Percentiles rank a stretch among this genome's conserved stretches.
Conservation (phyloP, 371 early-diverging fungal genomes). For the Agmasoma carcini region DNA sequence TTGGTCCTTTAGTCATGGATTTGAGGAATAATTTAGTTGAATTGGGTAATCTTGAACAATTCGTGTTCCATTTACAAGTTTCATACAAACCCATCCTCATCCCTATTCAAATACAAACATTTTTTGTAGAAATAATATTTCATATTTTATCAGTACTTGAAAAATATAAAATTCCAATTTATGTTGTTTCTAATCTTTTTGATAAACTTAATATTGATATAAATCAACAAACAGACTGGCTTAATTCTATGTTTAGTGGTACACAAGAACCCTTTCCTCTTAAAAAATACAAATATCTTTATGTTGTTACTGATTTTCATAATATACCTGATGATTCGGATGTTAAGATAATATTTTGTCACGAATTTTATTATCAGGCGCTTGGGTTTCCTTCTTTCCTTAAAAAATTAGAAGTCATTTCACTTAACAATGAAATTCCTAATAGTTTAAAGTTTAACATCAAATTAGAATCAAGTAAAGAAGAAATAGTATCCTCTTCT, state of each 20-base stretch:
- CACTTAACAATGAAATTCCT: background rate
- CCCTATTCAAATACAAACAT: background rate
- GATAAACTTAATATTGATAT: background rate
- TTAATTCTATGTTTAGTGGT: background rate
- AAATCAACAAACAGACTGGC: conserved; percentile 24
- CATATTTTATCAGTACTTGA: conserved; percentile 15
- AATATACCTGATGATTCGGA: background rate
- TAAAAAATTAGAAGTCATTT: background rate
- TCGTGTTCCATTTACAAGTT: no score
- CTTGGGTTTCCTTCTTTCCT: background rate
- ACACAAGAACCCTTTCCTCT: conserved; percentile 19
- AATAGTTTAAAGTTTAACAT: background rate
- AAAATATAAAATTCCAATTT: background rate
- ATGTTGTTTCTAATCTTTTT: conserved; percentile 13
- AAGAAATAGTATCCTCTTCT: conserved; percentile 14
- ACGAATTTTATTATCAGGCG: background rate
- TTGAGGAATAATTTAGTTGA: no score
- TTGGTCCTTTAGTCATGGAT: no score
- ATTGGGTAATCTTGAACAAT: no score
- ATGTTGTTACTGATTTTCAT: background rate
- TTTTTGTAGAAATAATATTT: conserved; percentile 11
- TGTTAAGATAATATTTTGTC: conserved; percentile 12
- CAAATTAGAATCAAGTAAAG: conserved; percentile 6
- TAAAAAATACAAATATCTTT: conserved; percentile 3
- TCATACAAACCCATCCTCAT: conserved; percentile 1